Evolutionary conservation across 345 rosid genomes (phyloP).

Genomic region (Eucalyptus guilfoylei): DNA sequence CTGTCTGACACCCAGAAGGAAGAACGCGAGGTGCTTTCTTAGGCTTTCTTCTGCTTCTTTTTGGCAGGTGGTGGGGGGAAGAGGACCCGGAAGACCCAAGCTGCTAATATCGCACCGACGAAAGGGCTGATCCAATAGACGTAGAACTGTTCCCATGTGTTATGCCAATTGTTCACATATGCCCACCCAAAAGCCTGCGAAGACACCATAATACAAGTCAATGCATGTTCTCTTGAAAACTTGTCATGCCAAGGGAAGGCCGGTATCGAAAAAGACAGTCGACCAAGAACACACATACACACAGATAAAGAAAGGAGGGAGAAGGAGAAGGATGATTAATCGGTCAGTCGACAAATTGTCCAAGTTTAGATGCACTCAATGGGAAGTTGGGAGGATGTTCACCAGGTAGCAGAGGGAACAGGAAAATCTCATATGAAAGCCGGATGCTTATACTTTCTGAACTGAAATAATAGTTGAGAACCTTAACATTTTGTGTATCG

Average conservation of each 20-base stretch:
- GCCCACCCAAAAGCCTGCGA: constrained; percentile 97
- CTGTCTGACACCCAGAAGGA: neutral
- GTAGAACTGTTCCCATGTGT: constrained; percentile 86
- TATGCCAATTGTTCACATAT: constrained; percentile 62
- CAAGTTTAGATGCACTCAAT: neutral
- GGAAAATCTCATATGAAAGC: neutral
- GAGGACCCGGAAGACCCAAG: constrained; percentile 56
- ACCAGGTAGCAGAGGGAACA: neutral
- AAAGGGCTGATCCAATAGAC: constrained; percentile 93
- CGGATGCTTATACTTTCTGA: neutral
- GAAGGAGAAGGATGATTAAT: neutral
- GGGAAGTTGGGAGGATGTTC: neutral
- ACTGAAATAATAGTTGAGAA: neutral
- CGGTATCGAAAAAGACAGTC: neutral
- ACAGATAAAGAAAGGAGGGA: neutral
- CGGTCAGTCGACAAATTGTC: neutral
- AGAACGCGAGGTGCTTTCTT: neutral
- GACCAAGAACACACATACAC: neutral
- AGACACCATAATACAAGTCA: neutral
- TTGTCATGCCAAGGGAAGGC: neutral
- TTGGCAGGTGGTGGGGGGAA: constrained; percentile 45
- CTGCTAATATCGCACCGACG: constrained; percentile 66
- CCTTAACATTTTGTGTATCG: neutral
- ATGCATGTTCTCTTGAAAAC: neutral
- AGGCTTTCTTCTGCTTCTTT: constrained; percentile 60